Evolutionary conservation across 1,284 basidiomycete species (phyloP).

Genomic region (Apiotrichum mycotoxinovorans): DNA sequence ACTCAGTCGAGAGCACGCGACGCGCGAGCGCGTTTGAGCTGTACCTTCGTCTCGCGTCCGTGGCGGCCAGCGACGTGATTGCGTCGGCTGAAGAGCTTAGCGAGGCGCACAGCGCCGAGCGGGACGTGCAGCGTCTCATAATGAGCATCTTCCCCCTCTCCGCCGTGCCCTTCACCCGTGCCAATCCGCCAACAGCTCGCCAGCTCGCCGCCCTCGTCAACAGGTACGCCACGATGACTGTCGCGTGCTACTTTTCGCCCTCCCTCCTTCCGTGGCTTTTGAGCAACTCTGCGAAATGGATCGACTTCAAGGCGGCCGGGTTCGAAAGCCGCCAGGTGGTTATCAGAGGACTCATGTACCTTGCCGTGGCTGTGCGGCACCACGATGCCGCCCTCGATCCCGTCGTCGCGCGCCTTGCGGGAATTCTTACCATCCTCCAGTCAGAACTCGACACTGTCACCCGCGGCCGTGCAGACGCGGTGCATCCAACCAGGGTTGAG

Average conservation of each 20-base stretch:
- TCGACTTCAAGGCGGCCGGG: conserved; percentile 63
- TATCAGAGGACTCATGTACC: conserved; percentile 74
- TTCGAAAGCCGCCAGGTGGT: conserved; percentile 66
- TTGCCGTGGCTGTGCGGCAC: conserved; percentile 65
- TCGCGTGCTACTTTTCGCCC: conserved; percentile 72
- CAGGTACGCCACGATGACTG: conserved; percentile 71
- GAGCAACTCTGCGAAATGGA: conserved; percentile 48
- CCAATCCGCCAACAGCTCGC: conserved; percentile 55
- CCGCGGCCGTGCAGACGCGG: not conserved
- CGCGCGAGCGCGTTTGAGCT: conserved; percentile 71
- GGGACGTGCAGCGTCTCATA: conserved; percentile 66
- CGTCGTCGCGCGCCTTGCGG: conserved; percentile 65
- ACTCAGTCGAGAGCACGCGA: conserved; percentile 47
- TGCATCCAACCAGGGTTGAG: conserved; percentile 33
- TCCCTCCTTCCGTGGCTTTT: conserved; percentile 57
- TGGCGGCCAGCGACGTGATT: conserved; percentile 48
- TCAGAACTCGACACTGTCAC: conserved; percentile 55
- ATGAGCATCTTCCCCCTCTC: conserved; percentile 71
- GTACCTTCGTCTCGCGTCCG: conserved; percentile 60
- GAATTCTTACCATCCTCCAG: conserved; percentile 61
- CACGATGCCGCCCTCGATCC: conserved; percentile 58
- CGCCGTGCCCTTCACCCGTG: conserved; percentile 60
- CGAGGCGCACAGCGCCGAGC: conserved; percentile 50
- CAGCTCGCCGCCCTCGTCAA: conserved; percentile 82
- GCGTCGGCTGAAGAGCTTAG: conserved; percentile 29